Conservation (phyloP, 2,329 filamentous ascomycete genomes). For the Ceratocystiopsis minuta region DNA sequence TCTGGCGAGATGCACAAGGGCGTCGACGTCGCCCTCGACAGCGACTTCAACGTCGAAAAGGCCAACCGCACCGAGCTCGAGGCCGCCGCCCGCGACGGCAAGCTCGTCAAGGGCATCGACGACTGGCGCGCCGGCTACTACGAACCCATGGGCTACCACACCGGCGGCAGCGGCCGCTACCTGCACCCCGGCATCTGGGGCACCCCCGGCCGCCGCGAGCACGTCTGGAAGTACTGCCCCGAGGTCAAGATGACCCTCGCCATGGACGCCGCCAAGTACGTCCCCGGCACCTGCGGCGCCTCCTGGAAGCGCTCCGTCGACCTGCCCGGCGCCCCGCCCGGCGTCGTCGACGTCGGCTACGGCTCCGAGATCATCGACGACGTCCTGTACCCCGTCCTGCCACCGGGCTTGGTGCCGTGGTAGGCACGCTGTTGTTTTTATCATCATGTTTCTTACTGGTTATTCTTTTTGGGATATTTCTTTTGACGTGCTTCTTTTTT, state of each 20-base stretch:
- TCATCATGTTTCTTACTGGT: neutral
- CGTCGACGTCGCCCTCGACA: constrained; percentile 9
- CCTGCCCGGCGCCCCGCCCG: constrained; percentile 7
- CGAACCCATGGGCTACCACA: constrained; percentile 42
- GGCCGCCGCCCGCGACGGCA: constrained; percentile 15
- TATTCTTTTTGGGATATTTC: neutral
- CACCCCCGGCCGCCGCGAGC: constrained; percentile 24
- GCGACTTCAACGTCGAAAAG: constrained; percentile 8
- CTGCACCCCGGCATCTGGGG: constrained; percentile 32
- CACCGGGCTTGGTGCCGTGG: constrained; percentile 18
- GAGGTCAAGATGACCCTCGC: constrained; percentile 38
- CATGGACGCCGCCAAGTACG: constrained; percentile 34
- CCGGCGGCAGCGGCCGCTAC: constrained; percentile 27
- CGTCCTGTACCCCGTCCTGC: constrained; percentile 22
- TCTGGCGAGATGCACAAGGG: constrained; percentile 30
- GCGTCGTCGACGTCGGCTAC: constrained; percentile 15
- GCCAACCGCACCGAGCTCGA: constrained; percentile 11
- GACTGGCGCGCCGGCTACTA: constrained; percentile 34
- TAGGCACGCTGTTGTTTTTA: constrained; percentile 6
- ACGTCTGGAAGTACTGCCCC: constrained; percentile 39
- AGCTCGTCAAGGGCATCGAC: constrained; percentile 25
- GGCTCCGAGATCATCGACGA: constrained; percentile 24
- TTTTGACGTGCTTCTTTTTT: neutral
- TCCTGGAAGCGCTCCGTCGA: constrained; percentile 26
- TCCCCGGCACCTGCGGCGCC: constrained; percentile 27